phyloP scores from a whole-genome alignment of 2,329 filamentous ascomycete genomes.

The Xylariaceae sp. region DNA sequence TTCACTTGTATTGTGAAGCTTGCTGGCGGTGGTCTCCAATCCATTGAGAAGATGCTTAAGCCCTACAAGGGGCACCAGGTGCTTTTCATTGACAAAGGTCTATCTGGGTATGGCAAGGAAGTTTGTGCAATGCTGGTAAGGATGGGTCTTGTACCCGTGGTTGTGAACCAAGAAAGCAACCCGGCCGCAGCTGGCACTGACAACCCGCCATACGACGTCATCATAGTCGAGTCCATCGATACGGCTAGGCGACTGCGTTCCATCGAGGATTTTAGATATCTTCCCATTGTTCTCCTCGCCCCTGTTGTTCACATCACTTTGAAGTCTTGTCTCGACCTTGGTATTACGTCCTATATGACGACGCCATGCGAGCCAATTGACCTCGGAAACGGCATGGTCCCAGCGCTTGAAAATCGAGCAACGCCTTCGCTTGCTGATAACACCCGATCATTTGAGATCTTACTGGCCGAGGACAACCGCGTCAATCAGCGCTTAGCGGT shows the following conservation, averaged over 20 bases:
- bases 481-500: conserved; percentile 95
- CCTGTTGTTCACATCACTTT: conserved; percentile 85
- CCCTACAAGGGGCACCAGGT: conserved; percentile 93
- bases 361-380: conserved; percentile 92
- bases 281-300: conserved; percentile 87
- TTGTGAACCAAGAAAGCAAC: conserved; percentile 74
- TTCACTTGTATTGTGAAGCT: conserved; percentile 91
- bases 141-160: conserved; percentile 73
- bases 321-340: conserved; percentile 88
- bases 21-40: conserved; percentile 69
- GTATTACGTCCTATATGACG: conserved; percentile 99
- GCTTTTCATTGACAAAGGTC: conserved; percentile 87
- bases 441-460: conserved; percentile 89
- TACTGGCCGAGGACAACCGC: conserved; percentile 93
- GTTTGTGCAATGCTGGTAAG: conserved; percentile 72
- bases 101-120: conserved; percentile 69
- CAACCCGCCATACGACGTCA: conserved; percentile 79
- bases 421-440: conserved; percentile 89
- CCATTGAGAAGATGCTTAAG: conserved; percentile 75
- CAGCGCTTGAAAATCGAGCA: conserved; percentile 86
- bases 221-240: conserved; percentile 89
- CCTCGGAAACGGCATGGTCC: conserved; percentile 91
- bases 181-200: conserved; percentile 49
- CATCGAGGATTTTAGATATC: conserved; percentile 95
- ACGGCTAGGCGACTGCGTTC: conserved; percentile 80